Evolutionary conservation across 1,139 yeast genomes (phyloP), one percentile per base, ranked within the genome.

Genomic region (Saccharomycopsis hybrid): DNA sequence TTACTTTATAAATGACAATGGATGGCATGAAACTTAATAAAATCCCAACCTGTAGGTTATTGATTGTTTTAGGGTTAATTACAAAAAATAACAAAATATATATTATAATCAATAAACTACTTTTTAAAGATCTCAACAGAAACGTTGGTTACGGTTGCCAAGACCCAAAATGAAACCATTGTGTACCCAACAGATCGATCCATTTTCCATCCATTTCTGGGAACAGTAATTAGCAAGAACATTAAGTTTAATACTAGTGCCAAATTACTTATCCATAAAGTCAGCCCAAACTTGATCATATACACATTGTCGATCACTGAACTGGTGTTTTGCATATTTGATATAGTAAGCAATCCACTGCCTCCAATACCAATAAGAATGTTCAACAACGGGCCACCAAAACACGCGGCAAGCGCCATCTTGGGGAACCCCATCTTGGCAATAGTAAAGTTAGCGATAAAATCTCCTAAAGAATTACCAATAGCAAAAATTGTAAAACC

Each of bases 391-490:
- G 97, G 97, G 1, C 97, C 94, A 1, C 97, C 97, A 65, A 89
- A 86, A 61, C 97, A 90, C 0, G 97, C 97, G 9, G 95, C 85
- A 41, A 92, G 72, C 0, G 97, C 97, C 92, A 90, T 87, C 55
- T 85, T 75, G 0, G 96, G 90, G 70, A 82, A 83, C 0, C 97
- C 97, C 80, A 87, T 79, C 55, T 71, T 73, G 0, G 96, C 92
- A 48, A 92, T 81, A 0, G 95, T 85, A 47, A 84, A 70, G 60
- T 92, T 89, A 0, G 97, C 85, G 1, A 90, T 80, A 49, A 90
- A 71, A 60, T 92, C 98, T 4, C 97, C 96, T 3, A 88, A 68
- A 0, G 96, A 89, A 62, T 90, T 92, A 5, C 98, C 98, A 57
- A 90, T 70, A 0, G 97, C 97, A 69, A 90, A 89, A 0, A 90